Conservation (phyloP, 148 eudicot species). For the Nepenthes gracilis region DNA sequence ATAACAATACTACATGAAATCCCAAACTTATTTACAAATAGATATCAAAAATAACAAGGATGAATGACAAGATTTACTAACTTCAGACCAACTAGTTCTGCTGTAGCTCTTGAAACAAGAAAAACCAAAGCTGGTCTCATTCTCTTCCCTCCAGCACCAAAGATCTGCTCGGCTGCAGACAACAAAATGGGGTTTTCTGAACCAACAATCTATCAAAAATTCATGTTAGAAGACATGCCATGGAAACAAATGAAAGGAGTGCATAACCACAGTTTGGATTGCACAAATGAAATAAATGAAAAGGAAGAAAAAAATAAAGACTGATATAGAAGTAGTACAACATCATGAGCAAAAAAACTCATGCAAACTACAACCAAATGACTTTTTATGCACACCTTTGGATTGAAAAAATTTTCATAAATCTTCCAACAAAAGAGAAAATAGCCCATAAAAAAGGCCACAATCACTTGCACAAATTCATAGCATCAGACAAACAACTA, state of each 20-base stretch:
- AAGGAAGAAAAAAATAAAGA: not conserved
- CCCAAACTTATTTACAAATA: not conserved
- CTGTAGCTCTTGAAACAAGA: conserved; percentile 78
- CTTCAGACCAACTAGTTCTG: conserved; percentile 69
- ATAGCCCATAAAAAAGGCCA: too few species aligned
- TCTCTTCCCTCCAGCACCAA: conserved; percentile 92
- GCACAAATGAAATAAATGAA: not conserved
- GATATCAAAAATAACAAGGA: not conserved
- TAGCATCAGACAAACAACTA: too few species aligned
- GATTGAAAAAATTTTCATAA: too few species aligned
- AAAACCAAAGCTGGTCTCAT: conserved; percentile 97
- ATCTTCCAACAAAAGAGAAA: too few species aligned
- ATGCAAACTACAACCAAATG: too few species aligned
- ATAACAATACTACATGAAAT: conserved; percentile 8
- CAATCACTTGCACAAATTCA: too few species aligned
- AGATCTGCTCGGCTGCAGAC: conserved; percentile 97
- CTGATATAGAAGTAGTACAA: too few species aligned
- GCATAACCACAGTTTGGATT: too few species aligned
- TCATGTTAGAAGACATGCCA: conserved; percentile 16
- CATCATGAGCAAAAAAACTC: too few species aligned
- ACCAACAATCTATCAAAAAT: conserved; percentile 68
- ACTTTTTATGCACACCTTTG: too few species aligned
- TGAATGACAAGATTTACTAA: conserved; percentile 15
- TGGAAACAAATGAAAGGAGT: not conserved
- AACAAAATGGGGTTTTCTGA: conserved; percentile 86